Percentiles rank a stretch among this genome's conserved stretches.
Conservation (phyloP, 805 yeast species). For the Wickerhamomyces kurtzmanii region DNA sequence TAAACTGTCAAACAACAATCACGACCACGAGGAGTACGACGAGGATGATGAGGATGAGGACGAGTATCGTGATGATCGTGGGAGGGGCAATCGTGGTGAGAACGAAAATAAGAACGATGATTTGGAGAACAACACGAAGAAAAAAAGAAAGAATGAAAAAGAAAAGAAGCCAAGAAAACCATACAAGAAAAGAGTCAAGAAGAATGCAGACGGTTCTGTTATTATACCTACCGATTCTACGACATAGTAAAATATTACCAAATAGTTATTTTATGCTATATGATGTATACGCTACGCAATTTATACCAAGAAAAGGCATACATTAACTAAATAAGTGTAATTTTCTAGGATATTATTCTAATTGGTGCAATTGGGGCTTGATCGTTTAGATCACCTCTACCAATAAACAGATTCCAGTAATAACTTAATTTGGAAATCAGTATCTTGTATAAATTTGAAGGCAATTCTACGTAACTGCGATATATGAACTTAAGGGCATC, state of each 20-base stretch:
- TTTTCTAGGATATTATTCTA: constrained; percentile 11
- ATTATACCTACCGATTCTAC: background rate
- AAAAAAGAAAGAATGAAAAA: constrained; percentile 20
- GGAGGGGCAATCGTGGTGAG: constrained; percentile 6
- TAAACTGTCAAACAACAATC: constrained; percentile 6
- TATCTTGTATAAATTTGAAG: constrained; percentile 46
- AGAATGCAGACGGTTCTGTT: constrained; percentile 11
- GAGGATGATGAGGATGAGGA: constrained; percentile 14
- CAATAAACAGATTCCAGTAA: constrained; percentile 71
- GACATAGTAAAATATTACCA: background rate
- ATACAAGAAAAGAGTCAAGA: constrained; percentile 20
- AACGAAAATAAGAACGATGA: constrained; percentile 7
- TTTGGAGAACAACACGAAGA: constrained; percentile 16
- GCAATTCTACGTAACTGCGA: constrained; percentile 60
- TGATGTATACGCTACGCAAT: background rate
- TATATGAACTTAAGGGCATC: constrained; percentile 58
- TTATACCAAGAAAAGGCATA: too few relatives aligned
- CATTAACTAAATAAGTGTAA: constrained; percentile 1
- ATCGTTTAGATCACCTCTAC: constrained; percentile 28
- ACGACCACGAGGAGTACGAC: constrained; percentile 19
- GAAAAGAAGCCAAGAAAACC: constrained; percentile 17
- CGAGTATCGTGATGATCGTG: constrained; percentile 1
- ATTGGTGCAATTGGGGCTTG: constrained; percentile 8
- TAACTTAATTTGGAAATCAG: constrained; percentile 36
- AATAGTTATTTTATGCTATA: background rate